Conservation (phyloP, 1,284 basidiomycete species). For the Coniferiporia sulphurascens region DNA sequence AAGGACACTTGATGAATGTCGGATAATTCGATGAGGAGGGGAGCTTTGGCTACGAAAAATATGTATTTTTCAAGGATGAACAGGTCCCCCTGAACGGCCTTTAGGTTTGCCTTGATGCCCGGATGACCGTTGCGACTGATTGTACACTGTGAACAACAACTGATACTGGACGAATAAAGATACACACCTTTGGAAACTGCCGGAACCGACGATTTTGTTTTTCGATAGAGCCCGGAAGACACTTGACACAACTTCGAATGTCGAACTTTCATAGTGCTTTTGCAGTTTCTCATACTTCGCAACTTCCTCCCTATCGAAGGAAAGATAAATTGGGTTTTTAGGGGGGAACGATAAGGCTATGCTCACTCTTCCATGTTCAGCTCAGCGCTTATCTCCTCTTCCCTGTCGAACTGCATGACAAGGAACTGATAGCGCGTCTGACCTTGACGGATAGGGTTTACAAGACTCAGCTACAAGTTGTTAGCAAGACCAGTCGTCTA, state of each 20-base stretch:
- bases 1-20: slow-evolving; percentile 93
- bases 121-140: slow-evolving; percentile 69
- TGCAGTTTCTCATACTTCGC: slow-evolving; percentile 79
- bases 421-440: slow-evolving; percentile 98
- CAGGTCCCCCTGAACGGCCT: slow-evolving; percentile 94
- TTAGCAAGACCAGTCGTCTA: not conserved
- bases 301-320: slow-evolving; percentile 56
- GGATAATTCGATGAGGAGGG: slow-evolving; percentile 85
- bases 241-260: slow-evolving; percentile 93
- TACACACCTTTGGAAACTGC: slow-evolving; percentile 76
- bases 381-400: slow-evolving; percentile 96
- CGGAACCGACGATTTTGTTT: slow-evolving; percentile 88
- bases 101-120: slow-evolving; percentile 94
- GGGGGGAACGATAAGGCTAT: not conserved
- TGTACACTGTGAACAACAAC: not conserved
- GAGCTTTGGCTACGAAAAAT: slow-evolving; percentile 97
- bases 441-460: slow-evolving; percentile 94
- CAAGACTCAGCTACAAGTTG: slow-evolving; percentile 70
- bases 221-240: slow-evolving; percentile 89
- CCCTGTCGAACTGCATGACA: slow-evolving; percentile 95
- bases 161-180: not conserved
- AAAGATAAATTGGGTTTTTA: not conserved
- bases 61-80: slow-evolving; percentile 98
- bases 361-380: slow-evolving; percentile 89
- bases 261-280: slow-evolving; percentile 89